Conservation (phyloP, 2,329 filamentous ascomycete genomes). For the Acrocalymma vagum region DNA sequence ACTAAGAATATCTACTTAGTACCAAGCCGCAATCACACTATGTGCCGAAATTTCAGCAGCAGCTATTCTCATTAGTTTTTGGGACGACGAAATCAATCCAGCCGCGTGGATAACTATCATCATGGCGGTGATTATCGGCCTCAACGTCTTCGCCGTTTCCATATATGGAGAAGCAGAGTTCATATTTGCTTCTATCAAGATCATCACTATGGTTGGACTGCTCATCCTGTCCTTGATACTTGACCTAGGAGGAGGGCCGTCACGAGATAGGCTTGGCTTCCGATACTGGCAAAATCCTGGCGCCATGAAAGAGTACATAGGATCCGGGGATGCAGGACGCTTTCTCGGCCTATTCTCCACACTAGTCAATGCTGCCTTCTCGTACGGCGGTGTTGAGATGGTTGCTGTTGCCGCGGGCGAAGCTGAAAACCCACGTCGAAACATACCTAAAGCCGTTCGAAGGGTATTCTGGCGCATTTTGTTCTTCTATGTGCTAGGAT, state of each 20-base stretch:
- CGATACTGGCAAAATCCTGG: constrained; percentile 72
- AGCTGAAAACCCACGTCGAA: constrained; percentile 31
- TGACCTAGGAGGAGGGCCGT: constrained; percentile 28
- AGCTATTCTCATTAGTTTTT: constrained; percentile 48
- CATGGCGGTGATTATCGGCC: constrained; percentile 58
- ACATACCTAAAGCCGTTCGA: constrained; percentile 60
- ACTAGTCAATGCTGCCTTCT: constrained; percentile 59
- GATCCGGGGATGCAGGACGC: constrained; percentile 63
- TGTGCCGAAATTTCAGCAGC: constrained; percentile 56
- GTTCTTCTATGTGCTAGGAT: constrained; percentile 59
- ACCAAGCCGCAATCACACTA: constrained; percentile 41
- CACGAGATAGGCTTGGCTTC: constrained; percentile 59
- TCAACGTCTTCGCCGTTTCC: constrained; percentile 60
- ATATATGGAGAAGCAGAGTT: constrained; percentile 60
- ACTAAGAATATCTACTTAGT: constrained; percentile 7
- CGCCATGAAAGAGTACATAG: constrained; percentile 53
- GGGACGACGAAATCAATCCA: constrained; percentile 62
- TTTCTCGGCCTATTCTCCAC: constrained; percentile 66
- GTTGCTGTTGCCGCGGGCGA: constrained; percentile 36
- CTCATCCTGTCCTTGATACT: constrained; percentile 27
- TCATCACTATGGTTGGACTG: constrained; percentile 32
- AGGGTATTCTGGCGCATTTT: constrained; percentile 63
- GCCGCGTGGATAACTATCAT: constrained; percentile 63
- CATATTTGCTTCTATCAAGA: constrained; percentile 57
- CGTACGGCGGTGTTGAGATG: constrained; percentile 32